Percentiles rank a stretch among this genome's conserved stretches.
Evolutionary conservation across 495 filamentous ascomycete species (phyloP).

Genomic region (Chaetomium fimeti): DNA sequence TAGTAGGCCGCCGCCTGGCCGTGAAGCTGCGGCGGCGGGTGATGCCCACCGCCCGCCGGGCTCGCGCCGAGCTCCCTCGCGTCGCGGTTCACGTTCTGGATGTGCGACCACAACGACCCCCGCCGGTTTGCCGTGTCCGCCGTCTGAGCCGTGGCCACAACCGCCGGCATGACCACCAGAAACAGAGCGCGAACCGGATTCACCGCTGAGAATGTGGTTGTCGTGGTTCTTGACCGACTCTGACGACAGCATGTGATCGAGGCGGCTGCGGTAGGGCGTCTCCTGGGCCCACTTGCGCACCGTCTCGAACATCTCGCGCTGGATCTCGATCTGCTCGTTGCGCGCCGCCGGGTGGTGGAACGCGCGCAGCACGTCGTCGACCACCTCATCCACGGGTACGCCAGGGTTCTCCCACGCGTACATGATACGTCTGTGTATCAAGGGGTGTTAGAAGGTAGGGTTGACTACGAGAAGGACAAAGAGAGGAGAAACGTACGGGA

Average conservation of each 20-base stretch:
- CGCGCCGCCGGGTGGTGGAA: conserved; percentile 89
- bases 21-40: neutral
- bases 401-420: conserved; percentile 88
- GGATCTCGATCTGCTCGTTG: conserved; percentile 69
- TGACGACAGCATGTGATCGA: conserved; percentile 70
- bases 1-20: conserved; percentile 14
- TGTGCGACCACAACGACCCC: conserved; percentile 54
- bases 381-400: conserved; percentile 72
- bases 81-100: conserved; percentile 28
- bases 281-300: conserved; percentile 74
- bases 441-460: conserved; percentile 9
- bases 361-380: conserved; percentile 69
- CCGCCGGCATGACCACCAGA: conserved; percentile 41
- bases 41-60: conserved; percentile 12
- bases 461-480: neutral
- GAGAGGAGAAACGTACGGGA: conserved; percentile 52
- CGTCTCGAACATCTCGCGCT: conserved; percentile 79
- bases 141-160: conserved; percentile 32
- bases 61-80: neutral
- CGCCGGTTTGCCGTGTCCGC: conserved; percentile 51
- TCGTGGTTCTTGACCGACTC: conserved; percentile 75
- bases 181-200: conserved; percentile 15
- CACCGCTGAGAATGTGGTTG: conserved; percentile 59
- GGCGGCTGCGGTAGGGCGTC: conserved; percentile 59
- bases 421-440: conserved; percentile 59